These are phyloP conservation scores for Aspergillus wentii DNA, from an alignment of 495 filamentous ascomycete genomes.

Conservation along the genomic window DNA sequence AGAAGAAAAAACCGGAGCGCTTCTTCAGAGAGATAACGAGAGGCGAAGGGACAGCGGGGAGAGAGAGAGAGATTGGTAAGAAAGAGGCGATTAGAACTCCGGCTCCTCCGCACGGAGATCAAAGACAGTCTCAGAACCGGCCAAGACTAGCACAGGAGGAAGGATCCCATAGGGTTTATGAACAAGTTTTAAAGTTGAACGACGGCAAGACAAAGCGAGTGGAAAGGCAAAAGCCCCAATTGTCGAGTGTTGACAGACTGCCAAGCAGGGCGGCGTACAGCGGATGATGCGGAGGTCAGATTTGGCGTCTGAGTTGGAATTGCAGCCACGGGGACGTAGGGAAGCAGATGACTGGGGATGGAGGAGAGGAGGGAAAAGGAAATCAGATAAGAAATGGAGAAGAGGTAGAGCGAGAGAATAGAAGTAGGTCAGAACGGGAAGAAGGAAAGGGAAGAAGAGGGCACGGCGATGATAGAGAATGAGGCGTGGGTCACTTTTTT, in stretches of 20 bases:
- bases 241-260: too few relatives aligned
- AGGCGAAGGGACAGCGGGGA: constrained; percentile 2
- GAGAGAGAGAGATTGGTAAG: constrained; percentile 1
- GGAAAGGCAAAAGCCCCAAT: too few relatives aligned
- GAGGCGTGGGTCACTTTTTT: too few relatives aligned
- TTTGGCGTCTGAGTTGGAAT: constrained; percentile 15
- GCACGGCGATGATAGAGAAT: constrained; percentile 1
- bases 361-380: constrained; percentile 4
- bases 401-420: constrained; percentile 1
- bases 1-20: neutral
- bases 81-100: constrained; percentile 7
- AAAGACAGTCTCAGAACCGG: constrained; percentile 14
- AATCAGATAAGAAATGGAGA: neutral
- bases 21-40: constrained; percentile 3
- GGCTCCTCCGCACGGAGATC: constrained; percentile 16
- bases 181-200: constrained; percentile 7
- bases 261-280: too few relatives aligned
- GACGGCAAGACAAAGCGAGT: constrained; percentile 6
- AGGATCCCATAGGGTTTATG: constrained; percentile 10
- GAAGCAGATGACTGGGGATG: constrained; percentile 5
- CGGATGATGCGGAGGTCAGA: constrained; percentile 9
- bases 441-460: constrained; percentile 5
- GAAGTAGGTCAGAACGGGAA: constrained; percentile 2
- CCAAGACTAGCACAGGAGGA: constrained; percentile 11
- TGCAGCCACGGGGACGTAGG: constrained; percentile 12